Evolutionary conservation across 2,329 filamentous ascomycete genomes (phyloP).

Genomic region (Onygenales sp.): DNA sequence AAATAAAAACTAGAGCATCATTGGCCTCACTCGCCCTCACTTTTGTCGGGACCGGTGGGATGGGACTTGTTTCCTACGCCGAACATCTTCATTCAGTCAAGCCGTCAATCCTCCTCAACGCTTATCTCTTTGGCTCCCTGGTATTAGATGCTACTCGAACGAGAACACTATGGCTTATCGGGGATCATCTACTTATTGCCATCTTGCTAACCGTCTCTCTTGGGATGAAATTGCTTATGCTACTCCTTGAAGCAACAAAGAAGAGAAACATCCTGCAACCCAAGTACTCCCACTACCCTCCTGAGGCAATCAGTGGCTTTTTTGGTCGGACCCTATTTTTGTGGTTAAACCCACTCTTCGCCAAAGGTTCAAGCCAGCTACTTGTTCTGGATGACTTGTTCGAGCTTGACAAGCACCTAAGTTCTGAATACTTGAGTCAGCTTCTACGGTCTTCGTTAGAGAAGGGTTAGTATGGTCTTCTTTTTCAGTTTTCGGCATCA

Average conservation of each 20-base stretch:
- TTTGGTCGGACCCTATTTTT: conserved; percentile 42
- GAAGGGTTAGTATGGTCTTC: conserved; percentile 20
- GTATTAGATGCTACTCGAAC: conserved; percentile 38
- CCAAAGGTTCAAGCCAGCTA: conserved; percentile 36
- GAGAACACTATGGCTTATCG: conserved; percentile 36
- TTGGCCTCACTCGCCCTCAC: conserved; percentile 24
- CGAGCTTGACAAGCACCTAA: conserved; percentile 36
- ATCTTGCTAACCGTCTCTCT: conserved; percentile 33
- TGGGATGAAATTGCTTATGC: conserved; percentile 34
- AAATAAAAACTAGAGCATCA: conserved; percentile 24
- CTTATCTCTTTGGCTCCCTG: conserved; percentile 38
- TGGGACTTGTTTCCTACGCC: conserved; percentile 35
- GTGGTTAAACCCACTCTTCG: conserved; percentile 47
- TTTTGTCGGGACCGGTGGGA: conserved; percentile 19
- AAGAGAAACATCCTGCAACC: conserved; percentile 34
- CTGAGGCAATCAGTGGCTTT: conserved; percentile 44
- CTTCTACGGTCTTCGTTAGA: conserved; percentile 28
- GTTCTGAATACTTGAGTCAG: conserved; percentile 27
- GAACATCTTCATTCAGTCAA: conserved; percentile 38
- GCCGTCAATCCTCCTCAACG: conserved; percentile 39
- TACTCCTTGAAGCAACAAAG: conserved; percentile 36
- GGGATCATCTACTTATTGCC: conserved; percentile 28
- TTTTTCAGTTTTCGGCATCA: neutral
- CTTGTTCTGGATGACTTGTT: conserved; percentile 38
- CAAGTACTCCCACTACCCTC: conserved; percentile 33